Evolutionary conservation across 768 basidiomycete species (phyloP), one percentile per base, ranked within the genome.

Genomic region (Clitopilus passeckerianus): DNA sequence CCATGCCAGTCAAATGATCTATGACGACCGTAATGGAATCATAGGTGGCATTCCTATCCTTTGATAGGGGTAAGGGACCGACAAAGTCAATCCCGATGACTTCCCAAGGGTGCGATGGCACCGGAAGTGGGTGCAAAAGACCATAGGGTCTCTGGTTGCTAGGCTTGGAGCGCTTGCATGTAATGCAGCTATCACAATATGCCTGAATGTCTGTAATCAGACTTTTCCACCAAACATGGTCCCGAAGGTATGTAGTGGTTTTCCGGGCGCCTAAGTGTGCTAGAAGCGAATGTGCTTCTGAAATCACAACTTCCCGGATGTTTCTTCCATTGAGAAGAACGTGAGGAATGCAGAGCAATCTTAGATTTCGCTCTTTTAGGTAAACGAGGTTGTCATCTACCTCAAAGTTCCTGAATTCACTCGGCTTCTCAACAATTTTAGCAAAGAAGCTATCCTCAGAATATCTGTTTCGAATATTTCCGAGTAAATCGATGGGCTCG

Each of bases 231-330:
- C 53, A 67, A 5, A 60, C 61, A 12, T 64, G 44, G 33, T 74
- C 66, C 5, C 64, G 46, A 0, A 77, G 60, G 52, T 71, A 72
- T 0, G 57, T 20, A 0, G 73, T 8, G 0, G 74, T 77, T 55
- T 78, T 78, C 2, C 14, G 4, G 0, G 58, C 20, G 6, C 76
- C 75, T 0, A 77, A 41, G 53, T 73, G 66, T 0, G 71, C 74
- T 0, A 75, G 46, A 20, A 65, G 24, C 16, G 35, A 66, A 57
- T 61, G 71, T 57, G 14, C 64, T 22, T 53, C 74, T 0, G 60
- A 58, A 0, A 77, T 75, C 0, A 77, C 10, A 3, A 68, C 54
- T 54, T 76, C 76, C 0, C 67, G 57, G 0, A 68, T n/a, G n/a
- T n/a, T n/a, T n/a, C n/a, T n/a, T n/a, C n/a, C n/a, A n/a, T n/a